phyloP scores from a whole-genome alignment of 2,329 filamentous ascomycete genomes.

The Raffaelea arxii region DNA sequence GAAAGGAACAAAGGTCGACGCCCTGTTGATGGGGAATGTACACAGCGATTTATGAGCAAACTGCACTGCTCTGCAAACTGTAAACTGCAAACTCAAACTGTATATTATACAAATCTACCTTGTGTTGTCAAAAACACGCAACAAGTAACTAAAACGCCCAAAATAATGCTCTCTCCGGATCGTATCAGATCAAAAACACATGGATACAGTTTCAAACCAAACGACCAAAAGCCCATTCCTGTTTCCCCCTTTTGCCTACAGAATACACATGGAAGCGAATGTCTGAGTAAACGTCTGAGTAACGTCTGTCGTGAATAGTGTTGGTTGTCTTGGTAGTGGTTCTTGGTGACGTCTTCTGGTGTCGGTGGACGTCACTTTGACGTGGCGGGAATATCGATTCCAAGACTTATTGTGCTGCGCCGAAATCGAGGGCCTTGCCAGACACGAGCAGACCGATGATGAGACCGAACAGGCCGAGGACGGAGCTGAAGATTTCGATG shows the following conservation, averaged over 20 bases:
- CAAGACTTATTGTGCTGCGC: conserved; percentile 18
- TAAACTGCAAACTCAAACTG: too few species aligned
- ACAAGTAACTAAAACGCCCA: background rate
- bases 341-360: too few species aligned
- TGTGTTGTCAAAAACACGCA: background rate
- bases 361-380: background rate
- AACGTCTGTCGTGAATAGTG: too few species aligned
- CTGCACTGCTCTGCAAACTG: background rate
- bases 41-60: conserved; percentile 15
- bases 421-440: conserved; percentile 71
- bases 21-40: conserved; percentile 61
- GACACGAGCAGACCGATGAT: conserved; percentile 89
- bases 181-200: too few species aligned
- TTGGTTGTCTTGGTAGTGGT: too few species aligned
- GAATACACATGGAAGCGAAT: too few species aligned
- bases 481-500: conserved; percentile 98
- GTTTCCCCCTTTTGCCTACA: too few species aligned
- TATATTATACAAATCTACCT: too few species aligned
- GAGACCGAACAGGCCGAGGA: conserved; percentile 89
- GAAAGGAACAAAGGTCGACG: conserved; percentile 64
- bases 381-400: background rate
- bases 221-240: too few species aligned
- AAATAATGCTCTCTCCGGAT: conserved; percentile 1
- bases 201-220: too few species aligned
- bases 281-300: too few species aligned